Conservation (phyloP, 306 rosid genomes). For the Gastrolobium villosum region DNA sequence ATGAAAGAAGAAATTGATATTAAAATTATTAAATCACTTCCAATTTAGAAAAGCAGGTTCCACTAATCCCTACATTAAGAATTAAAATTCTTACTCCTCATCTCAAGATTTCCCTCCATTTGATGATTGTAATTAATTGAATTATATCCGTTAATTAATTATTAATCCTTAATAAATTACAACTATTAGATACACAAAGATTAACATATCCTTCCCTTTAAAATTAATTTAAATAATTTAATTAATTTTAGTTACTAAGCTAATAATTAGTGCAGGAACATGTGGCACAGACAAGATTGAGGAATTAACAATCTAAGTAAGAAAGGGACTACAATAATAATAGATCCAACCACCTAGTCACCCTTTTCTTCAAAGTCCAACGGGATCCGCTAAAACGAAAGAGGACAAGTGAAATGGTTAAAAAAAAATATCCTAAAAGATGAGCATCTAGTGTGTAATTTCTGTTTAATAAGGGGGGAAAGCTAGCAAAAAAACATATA, state of each 20-base stretch:
- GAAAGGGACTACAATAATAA: slow-evolving; percentile 26
- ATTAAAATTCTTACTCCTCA: too few species aligned
- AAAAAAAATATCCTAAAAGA: slow-evolving; percentile 27
- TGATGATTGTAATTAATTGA: too few species aligned
- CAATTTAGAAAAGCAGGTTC: slow-evolving; percentile 36
- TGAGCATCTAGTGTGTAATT: slow-evolving; percentile 36
- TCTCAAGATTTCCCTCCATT: too few species aligned
- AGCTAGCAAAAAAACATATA: slow-evolving; percentile 27
- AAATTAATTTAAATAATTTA: slow-evolving; percentile 2
- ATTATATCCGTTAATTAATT: too few species aligned
- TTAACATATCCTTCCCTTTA: neutral
- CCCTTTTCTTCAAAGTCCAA: slow-evolving; percentile 38
- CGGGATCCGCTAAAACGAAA: slow-evolving; percentile 32
- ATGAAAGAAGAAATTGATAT: slow-evolving; percentile 36
- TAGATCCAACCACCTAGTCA: slow-evolving; percentile 17
- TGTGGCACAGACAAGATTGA: slow-evolving; percentile 25
- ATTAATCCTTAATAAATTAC: too few species aligned
- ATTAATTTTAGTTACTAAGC: neutral
- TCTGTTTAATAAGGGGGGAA: slow-evolving; percentile 36
- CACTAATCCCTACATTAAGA: neutral
- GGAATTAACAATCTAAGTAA: slow-evolving; percentile 25
- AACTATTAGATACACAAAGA: too few species aligned
- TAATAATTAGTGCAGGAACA: slow-evolving; percentile 8
- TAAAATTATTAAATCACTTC: slow-evolving; percentile 25
- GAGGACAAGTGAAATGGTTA: slow-evolving; percentile 6